Conservation (phyloP, 768 basidiomycete genomes). For the Leccinum barrowsii region DNA sequence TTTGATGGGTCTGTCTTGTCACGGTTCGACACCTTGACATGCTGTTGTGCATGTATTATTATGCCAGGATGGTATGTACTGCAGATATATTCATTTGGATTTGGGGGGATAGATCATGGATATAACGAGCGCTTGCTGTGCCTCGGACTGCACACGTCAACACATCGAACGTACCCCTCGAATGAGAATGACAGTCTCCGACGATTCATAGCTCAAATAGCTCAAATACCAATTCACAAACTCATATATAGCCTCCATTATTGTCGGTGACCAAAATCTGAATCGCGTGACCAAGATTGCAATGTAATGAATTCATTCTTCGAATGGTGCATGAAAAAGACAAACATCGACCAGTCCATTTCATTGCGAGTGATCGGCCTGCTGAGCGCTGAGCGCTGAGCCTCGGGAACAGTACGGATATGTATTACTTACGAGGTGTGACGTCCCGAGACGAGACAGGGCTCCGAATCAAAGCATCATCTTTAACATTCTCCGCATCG, state of each 20-base stretch:
- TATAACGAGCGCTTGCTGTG: background rate
- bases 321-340: background rate
- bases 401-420: background rate
- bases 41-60: background rate
- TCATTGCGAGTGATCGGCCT: background rate
- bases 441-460: background rate
- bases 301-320: background rate
- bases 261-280: constrained; percentile 4
- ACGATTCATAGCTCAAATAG: background rate
- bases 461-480: background rate
- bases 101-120: background rate
- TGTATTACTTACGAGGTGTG: background rate
- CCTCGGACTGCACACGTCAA: background rate
- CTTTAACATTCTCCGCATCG: background rate
- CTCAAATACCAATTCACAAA: background rate
- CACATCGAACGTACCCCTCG: background rate
- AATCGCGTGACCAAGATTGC: constrained; percentile 4
- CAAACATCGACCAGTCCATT: background rate
- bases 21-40: background rate
- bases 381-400: no score
- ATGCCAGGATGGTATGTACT: background rate
- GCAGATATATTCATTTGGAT: background rate
- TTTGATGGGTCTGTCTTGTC: constrained; percentile 2
- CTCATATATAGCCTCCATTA: background rate
- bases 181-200: background rate